Percentiles rank a stretch among this genome's conserved stretches.
phyloP scores from a whole-genome alignment of 148 eudicot genomes.

The Persicaria tinctoria region DNA sequence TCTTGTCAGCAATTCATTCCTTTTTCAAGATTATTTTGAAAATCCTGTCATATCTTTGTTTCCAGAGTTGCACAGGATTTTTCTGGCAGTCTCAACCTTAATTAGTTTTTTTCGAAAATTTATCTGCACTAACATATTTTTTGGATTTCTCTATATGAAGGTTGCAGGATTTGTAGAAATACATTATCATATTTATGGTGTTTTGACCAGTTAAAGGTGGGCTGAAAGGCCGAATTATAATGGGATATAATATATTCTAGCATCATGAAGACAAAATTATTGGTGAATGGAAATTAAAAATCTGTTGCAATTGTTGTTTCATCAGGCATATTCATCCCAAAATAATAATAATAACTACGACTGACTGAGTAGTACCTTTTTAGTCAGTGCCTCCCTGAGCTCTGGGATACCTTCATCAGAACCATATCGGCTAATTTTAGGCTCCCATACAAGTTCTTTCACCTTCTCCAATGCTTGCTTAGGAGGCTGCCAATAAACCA shows the following conservation, averaged over 20 bases:
- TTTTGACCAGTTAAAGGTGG: too few species aligned
- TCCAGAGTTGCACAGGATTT: too few species aligned
- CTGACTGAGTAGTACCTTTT: conserved; percentile 40
- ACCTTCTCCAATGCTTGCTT: conserved; percentile 60
- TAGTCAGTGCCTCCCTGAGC: conserved; percentile 66
- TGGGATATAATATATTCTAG: not conserved
- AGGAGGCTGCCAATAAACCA: conserved; percentile 99
- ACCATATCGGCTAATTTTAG: conserved; percentile 84
- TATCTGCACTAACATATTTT: too few species aligned
- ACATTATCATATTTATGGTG: too few species aligned
- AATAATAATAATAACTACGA: not conserved
- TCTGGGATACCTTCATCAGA: conserved; percentile 95
- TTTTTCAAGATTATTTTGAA: too few species aligned
- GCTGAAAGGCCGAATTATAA: not conserved
- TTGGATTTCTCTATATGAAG: too few species aligned
- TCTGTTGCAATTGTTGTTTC: too few species aligned
- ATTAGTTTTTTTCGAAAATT: too few species aligned
- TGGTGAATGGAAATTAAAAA: not conserved
- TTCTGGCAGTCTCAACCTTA: too few species aligned
- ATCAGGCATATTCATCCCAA: not conserved
- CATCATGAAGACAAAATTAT: not conserved
- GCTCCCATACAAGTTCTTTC: conserved; percentile 72
- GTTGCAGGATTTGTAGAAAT: too few species aligned
- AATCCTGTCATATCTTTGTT: too few species aligned
- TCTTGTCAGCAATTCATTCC: not conserved